A percentile compares a stretch with the other conserved stretches of the same genome.
phyloP scores from a whole-genome alignment of 73 alveolate genomes.

The Blepharisma stoltei region DNA sequence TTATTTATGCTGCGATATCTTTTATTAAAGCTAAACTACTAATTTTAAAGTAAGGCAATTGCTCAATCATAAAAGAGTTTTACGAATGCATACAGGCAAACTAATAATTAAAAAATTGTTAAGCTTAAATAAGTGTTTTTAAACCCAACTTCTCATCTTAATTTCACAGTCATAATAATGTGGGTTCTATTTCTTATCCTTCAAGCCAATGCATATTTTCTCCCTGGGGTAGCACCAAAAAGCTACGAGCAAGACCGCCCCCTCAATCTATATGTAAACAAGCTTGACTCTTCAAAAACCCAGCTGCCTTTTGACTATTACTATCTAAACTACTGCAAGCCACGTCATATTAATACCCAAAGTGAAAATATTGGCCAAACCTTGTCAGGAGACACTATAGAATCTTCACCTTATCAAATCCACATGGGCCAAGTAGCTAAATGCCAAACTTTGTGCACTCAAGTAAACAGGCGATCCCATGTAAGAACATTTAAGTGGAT shows the following conservation, averaged over 20 bases:
- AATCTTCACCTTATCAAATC: constrained; percentile 16
- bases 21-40: no score
- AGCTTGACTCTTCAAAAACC: constrained; percentile 24
- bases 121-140: no score
- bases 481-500: constrained; percentile 24
- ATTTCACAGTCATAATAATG: no score
- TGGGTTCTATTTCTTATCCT: no score
- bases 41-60: no score
- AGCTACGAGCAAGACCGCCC: not conserved
- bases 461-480: not conserved
- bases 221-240: constrained; percentile 31
- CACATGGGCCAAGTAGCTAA: not conserved
- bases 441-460: not conserved
- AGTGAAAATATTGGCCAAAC: constrained; percentile 22
- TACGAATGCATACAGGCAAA: no score
- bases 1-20: no score
- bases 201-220: no score
- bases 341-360: not conserved
- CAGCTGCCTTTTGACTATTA: constrained; percentile 30
- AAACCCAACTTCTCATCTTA: no score
- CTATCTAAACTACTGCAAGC: constrained; percentile 30
- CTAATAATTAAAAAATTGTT: no score
- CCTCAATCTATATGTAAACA: constrained; percentile 14
- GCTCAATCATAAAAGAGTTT: no score
- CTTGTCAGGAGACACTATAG: constrained; percentile 14